Conservation (phyloP, 2,329 filamentous ascomycete genomes). For the Calycina marina region DNA sequence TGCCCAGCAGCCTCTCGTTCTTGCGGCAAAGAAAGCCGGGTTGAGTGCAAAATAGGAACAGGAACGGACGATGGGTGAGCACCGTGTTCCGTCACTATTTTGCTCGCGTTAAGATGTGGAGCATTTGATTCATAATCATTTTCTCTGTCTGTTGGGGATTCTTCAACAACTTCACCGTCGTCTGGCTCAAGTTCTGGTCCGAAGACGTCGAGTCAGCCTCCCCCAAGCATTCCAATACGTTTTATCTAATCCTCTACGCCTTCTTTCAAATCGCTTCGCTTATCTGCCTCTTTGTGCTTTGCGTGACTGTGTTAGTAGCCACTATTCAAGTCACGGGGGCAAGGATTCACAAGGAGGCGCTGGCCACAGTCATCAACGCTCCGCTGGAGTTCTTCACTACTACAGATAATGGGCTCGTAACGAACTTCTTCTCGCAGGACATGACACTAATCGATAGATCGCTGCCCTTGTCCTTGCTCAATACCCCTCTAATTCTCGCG, state of each 20-base stretch:
- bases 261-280: conserved; percentile 16
- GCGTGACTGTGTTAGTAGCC: conserved; percentile 10
- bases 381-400: conserved; percentile 10
- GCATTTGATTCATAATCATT: conserved; percentile 5
- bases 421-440: conserved; percentile 16
- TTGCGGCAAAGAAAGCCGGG: conserved; percentile 18
- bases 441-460: conserved; percentile 17
- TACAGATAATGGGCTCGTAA: conserved; percentile 9
- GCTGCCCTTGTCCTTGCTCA: conserved; percentile 9
- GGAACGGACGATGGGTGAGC: too few relatives aligned
- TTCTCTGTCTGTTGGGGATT: conserved; percentile 13
- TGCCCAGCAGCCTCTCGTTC: conserved; percentile 1
- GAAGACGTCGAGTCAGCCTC: conserved; percentile 10
- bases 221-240: conserved; percentile 12
- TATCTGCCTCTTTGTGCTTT: conserved; percentile 12
- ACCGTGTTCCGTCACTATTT: conserved; percentile 15
- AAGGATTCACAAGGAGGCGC: conserved; percentile 14
- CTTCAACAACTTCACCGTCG: conserved; percentile 15
- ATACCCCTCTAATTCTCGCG: too few relatives aligned
- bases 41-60: conserved; percentile 11
- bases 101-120: conserved; percentile 9
- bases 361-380: conserved; percentile 10
- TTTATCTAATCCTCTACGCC: conserved; percentile 19
- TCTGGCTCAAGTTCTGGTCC: conserved; percentile 17
- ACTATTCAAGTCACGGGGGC: conserved; percentile 14